Conservation (phyloP, 2,329 filamentous ascomycete genomes). For the Fusarium coicis region DNA sequence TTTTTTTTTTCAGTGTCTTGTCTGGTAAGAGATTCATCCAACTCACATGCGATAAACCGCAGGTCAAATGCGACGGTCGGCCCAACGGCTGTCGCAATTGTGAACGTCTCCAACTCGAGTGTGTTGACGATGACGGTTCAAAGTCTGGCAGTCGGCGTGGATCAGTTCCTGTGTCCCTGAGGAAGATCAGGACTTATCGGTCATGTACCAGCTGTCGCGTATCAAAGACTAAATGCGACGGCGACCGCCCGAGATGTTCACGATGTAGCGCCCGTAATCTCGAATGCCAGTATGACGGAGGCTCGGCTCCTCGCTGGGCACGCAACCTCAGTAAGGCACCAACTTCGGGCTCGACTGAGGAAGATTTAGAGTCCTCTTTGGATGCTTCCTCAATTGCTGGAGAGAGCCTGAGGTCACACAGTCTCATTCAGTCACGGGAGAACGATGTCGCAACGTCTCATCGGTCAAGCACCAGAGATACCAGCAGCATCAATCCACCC, state of each 20-base stretch:
- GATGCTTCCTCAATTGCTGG: constrained; percentile 30
- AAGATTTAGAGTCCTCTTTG: constrained; percentile 33
- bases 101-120: constrained; percentile 55
- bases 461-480: constrained; percentile 37
- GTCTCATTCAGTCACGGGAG: constrained; percentile 42
- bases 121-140: constrained; percentile 51
- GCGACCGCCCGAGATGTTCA: constrained; percentile 53
- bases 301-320: constrained; percentile 52
- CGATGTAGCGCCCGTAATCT: constrained; percentile 49
- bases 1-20: neutral
- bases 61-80: constrained; percentile 57
- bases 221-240: constrained; percentile 56
- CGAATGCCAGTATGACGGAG: constrained; percentile 54
- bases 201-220: constrained; percentile 54
- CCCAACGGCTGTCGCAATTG: constrained; percentile 56
- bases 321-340: constrained; percentile 46
- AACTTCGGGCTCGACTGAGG: constrained; percentile 39
- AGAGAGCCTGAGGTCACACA: constrained; percentile 37
- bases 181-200: constrained; percentile 55
- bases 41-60: constrained; percentile 28
- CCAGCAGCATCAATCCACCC: constrained; percentile 33
- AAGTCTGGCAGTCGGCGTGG: constrained; percentile 36
- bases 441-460: constrained; percentile 30
- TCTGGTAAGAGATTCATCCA: neutral
- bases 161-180: constrained; percentile 45